Evolutionary conservation across 176 grass and related monocot genomes (phyloP), one percentile per base, ranked within the genome.

Genomic region (Oryza glaberrima): DNA sequence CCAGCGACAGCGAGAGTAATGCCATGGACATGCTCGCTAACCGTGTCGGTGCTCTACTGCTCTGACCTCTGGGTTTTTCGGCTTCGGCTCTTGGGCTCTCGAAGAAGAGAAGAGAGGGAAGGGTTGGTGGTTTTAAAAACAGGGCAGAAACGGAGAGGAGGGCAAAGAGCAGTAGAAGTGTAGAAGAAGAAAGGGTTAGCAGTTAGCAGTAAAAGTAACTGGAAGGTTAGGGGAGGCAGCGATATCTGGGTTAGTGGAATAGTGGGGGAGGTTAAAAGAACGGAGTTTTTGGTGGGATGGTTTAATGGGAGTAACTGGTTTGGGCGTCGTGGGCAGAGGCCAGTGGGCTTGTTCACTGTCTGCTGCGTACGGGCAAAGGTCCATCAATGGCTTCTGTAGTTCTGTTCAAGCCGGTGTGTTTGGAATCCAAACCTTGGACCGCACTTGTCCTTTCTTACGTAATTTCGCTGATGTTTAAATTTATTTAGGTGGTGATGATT

Each of bases 61-160:
- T 25, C 45, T 43, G 48, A 32, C 30, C 30, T 32, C 30, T 0
- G 30, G 30, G 45, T 16, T 16, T 80, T 65, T 56, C 51, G 66
- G 40, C 22, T 77, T 44, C 77, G 25, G 49, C 49, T 49, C 47
- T 49, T 49, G 47, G 52, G 65, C 69, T 34, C 32, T 77, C 43
- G 47, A 63, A 14, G 44, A 70, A 48, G 64, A 67, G 54, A 48
- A 8, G 71, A 65, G 65, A 46, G 73, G 58, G 80, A 65, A 49
- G 45, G 34, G 17, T 66, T 49, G 54, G 19, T 58, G 20, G 80
- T 89, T 89, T 92, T 11, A 79, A 84, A 81, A 40, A 11, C n/a
- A 38, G 51, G 78, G 73, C 19, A 58, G 41, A 69, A 47, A 17
- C 54, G 19, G 41, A 69, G 68, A 17, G 68, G 77, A 17, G 48